Evolutionary conservation across 176 grass and related monocot genomes (phyloP).

Genomic region (Typha latifolia): DNA sequence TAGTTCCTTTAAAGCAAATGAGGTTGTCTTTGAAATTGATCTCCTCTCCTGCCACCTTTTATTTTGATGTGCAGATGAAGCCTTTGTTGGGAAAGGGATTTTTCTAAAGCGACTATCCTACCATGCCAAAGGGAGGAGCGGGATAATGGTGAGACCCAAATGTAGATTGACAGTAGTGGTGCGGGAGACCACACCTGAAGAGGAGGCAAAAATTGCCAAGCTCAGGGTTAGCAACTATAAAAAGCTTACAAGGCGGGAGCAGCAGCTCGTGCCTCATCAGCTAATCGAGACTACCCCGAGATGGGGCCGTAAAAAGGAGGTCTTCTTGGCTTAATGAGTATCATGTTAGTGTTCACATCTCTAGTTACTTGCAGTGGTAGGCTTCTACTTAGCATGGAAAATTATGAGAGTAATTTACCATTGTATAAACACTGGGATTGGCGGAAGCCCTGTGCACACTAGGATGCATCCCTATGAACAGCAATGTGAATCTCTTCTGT

Average conservation of each 20-base stretch:
- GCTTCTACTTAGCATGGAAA: too few species aligned
- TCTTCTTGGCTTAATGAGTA: slow-evolving; percentile 7
- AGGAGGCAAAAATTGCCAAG: slow-evolving; percentile 84
- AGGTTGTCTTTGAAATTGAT: neutral
- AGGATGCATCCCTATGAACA: too few species aligned
- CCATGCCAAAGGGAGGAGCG: slow-evolving; percentile 69
- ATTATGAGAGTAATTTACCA: too few species aligned
- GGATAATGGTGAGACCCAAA: slow-evolving; percentile 72
- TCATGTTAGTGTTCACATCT: too few species aligned
- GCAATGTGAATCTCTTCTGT: too few species aligned
- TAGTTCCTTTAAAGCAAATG: neutral
- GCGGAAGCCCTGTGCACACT: too few species aligned
- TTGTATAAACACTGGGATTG: too few species aligned
- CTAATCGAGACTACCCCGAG: slow-evolving; percentile 71
- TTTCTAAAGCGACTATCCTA: slow-evolving; percentile 70
- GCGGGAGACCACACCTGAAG: slow-evolving; percentile 71
- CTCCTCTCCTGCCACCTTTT: neutral
- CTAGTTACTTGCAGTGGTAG: too few species aligned
- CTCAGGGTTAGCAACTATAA: slow-evolving; percentile 90
- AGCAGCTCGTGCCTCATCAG: slow-evolving; percentile 70
- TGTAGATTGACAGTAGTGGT: slow-evolving; percentile 83
- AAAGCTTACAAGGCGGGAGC: slow-evolving; percentile 69
- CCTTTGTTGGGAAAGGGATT: slow-evolving; percentile 86
- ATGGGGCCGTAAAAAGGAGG: slow-evolving; percentile 57
- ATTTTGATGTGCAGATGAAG: slow-evolving; percentile 38